phyloP scores from a whole-genome alignment of 208 protist genomes.

The Strigomonas culicis region DNA sequence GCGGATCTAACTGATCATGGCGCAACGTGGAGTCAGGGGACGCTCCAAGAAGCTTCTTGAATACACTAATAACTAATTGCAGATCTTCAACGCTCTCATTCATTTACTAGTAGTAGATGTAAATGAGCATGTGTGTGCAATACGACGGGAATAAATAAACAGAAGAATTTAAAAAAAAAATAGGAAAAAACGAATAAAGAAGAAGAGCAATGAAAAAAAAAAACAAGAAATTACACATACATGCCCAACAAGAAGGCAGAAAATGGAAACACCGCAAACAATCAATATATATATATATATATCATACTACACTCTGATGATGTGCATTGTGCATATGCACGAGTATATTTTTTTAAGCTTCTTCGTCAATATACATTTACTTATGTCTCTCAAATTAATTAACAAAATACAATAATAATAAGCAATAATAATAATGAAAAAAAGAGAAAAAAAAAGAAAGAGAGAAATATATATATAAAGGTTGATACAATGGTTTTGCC shows the following conservation, averaged over 20 bases:
- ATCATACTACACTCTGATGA: neutral
- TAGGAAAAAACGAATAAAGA: neutral
- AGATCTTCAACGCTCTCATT: conserved; percentile 36
- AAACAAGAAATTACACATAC: neutral
- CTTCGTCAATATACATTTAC: no score
- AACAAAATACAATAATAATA: no score
- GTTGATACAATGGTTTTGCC: no score
- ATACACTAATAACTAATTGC: conserved; percentile 50
- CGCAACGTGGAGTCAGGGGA: conserved; percentile 23
- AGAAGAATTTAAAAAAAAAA: conserved; percentile 15
- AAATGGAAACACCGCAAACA: neutral
- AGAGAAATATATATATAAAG: conserved; percentile 4
- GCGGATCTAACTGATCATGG: conserved; percentile 36
- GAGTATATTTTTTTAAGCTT: neutral
- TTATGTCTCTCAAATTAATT: no score
- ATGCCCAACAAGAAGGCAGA: neutral
- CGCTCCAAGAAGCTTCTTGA: conserved; percentile 36
- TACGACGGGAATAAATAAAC: conserved; percentile 2
- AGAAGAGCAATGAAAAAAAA: no score
- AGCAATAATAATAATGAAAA: neutral
- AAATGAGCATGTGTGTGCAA: neutral
- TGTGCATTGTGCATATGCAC: neutral
- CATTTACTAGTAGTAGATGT: neutral
- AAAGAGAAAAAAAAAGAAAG: conserved; percentile 10
- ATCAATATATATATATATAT: conserved; percentile 9